Base-by-base conservation (phyloP, 805 yeast genomes). In the Pichia exigua region DNA sequence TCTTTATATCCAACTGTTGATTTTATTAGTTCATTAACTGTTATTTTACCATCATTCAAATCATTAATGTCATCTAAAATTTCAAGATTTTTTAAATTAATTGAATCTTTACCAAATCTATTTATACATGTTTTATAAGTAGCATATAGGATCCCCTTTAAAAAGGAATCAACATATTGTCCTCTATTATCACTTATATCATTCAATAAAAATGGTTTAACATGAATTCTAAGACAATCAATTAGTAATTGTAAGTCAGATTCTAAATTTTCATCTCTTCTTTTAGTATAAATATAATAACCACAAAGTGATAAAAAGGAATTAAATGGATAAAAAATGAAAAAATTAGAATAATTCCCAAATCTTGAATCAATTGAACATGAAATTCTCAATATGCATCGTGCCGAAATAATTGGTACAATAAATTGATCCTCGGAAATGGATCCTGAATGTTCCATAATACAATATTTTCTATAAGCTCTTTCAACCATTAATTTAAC, bases 271-370 rank as follows among this genome's bases (percentile, higher is more conserved):
- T 32, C 35, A 9, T 17, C 12, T 26, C 43, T 30, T 0, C 45
- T 47, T 12, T 63, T 60, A 20, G 50, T 52, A 35, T 62, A 61
- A 12, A 69, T 40, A 42, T 61, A 57, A 18, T 58, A 60, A 13
- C 65, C 63, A 51, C 63, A 56, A 17, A 69, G 47, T 1, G 67
- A 54, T 38, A 69, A 50, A 47, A 59, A 65, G 4, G 71, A 67
- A 54, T 65, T 55, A 44, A 69, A 62, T 18, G 70, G 66, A 48
- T 61, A 67, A 52, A 61, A 66, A 4, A 59, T 43, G 32, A 58
- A 55, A 45, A 61, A 62, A 30, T 56, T 56, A 6, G 59, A 54
- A 47, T 54, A 61, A 30, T 55, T 52, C 0, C 52, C 27, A 18
- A 56, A 50, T 9, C 47, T 46, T 5, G 20, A 17, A 47, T 61